Evolutionary conservation across 78 protist species (phyloP).

Genomic region (Bodo saltans): DNA sequence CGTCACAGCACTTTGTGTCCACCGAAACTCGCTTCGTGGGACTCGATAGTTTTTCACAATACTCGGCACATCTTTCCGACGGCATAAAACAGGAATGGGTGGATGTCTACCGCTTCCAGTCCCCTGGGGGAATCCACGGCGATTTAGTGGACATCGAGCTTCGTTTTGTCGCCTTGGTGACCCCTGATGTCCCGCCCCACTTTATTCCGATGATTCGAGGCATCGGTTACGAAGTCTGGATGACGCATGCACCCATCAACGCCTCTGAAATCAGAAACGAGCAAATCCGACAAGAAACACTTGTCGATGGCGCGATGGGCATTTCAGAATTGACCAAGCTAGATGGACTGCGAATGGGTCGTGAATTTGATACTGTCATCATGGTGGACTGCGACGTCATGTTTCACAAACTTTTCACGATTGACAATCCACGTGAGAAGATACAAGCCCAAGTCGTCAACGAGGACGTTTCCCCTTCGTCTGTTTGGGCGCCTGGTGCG

Average conservation of each 20-base stretch:
- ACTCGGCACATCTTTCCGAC: too few species aligned
- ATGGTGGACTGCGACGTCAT: constrained; percentile 8
- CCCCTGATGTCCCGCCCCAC: too few species aligned
- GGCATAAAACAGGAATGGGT: too few species aligned
- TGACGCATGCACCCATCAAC: not conserved
- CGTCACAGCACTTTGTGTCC: too few species aligned
- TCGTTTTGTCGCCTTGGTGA: too few species aligned
- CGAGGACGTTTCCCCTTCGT: not conserved
- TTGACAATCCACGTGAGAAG: not conserved
- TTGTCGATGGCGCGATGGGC: constrained; percentile 16
- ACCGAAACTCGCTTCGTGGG: too few species aligned
- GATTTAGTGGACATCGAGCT: too few species aligned
- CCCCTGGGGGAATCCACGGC: too few species aligned
- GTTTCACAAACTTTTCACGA: not conserved
- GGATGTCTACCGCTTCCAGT: too few species aligned
- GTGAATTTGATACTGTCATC: not conserved
- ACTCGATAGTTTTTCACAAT: too few species aligned
- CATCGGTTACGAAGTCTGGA: not conserved
- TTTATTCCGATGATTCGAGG: not conserved
- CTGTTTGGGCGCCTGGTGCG: not conserved
- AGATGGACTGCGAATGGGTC: not conserved
- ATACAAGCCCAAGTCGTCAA: not conserved
- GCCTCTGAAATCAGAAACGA: not conserved
- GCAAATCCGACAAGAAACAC: constrained; percentile 6
- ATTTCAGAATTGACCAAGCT: constrained; percentile 14